Evolutionary conservation across 192 early-diverging fungal species (phyloP), one percentile per base, ranked within the genome.

Genomic region (Mortierella claussenii): DNA sequence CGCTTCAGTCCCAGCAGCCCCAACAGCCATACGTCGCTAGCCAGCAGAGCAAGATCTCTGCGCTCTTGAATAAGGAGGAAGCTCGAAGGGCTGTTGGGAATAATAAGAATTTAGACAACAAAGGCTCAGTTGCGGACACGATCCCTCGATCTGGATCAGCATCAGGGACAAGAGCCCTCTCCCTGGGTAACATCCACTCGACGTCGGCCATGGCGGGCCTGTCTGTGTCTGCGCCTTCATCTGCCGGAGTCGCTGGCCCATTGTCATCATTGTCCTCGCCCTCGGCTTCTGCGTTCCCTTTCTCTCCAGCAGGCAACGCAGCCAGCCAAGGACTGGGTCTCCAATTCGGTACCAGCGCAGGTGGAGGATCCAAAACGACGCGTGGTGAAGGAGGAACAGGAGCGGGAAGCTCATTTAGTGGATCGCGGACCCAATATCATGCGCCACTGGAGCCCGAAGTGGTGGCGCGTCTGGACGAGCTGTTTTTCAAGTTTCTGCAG

Each of bases 401-500:
- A 42, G 1, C 57, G 49, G 1, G 53, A 65, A 17, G 53, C 17
- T 10, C 34, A n/a, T 43, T 18, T 44, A 2, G 30, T 23, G 31
- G 68, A 12, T 49, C 78, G 17, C 37, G 81, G 10, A 66, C 79
- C n/a, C 81, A 82, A 55, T 65, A 67, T 28, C 79, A 82, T 76
- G 71, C 79, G 31, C 79, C 76, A 3, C 26, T 83, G 30, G 82
- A 81, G 42, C 80, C 82, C 9, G 65, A 66, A 10, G 79, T 90
- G 9, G 68, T 86, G 53, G 56, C 70, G 15, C 68, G 78, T 50
- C 80, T 91, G 52, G 87, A 90, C 79, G 87, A 85, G 48, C 78
- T 91, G 3, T 91, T 91, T 51, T 83, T 89, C 73, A 86, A 80
- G 43, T 91, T 90, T 49, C 83, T 91, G 23, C 84, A 89, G 63